Evolutionary conservation across 805 yeast species (phyloP), one percentile per base, ranked within the genome.

Genomic region (Wickerhamomyces sydowiorum): DNA sequence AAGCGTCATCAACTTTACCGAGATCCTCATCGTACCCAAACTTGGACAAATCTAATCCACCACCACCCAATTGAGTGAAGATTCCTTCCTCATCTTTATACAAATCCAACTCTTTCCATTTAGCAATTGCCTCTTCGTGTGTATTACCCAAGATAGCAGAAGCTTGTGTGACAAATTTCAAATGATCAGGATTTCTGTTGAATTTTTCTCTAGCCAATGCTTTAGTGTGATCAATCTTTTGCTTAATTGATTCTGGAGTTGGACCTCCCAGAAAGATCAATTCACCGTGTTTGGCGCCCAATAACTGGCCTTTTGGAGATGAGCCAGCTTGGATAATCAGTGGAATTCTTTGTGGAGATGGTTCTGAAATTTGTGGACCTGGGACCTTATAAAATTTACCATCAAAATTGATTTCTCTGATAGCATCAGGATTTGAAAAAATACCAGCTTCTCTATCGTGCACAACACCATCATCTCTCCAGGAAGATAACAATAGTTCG

Each of bases 261-360:
- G 59, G 54, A n/a, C 61, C 59, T 9, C 61, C 53, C 14, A 67
- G 51, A 43, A 67, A 68, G 13, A 67, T 62, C 13, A 57, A 61
- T 44, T 68, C 73, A 2, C 71, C 72, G 48, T 66, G 61, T 40
- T 60, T 59, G 14, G 73, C 71, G 5, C 70, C 73, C 47, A 64
- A 61, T 13, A 60, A 60, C 35, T 56, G 56, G 14, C 73, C 72
- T n/a, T 55, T 57, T n/a, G 59, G 49, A 5, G 72, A 67, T 28
- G 64, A 52, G 4, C 73, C 73, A 2, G 73, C 73, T 49, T 68
- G 73, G 30, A 68, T 58, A 32, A 68, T 52, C 14, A 69, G 61
- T 3, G 73, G 73, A 6, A 69, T 48, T 47, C 72, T 59, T 44
- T 68, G 73, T 4, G 67, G 69, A 7, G 71, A 57, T 4, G 73